phyloP scores from a whole-genome alignment of 768 basidiomycete species.

The Sarcomyxa edulis region DNA sequence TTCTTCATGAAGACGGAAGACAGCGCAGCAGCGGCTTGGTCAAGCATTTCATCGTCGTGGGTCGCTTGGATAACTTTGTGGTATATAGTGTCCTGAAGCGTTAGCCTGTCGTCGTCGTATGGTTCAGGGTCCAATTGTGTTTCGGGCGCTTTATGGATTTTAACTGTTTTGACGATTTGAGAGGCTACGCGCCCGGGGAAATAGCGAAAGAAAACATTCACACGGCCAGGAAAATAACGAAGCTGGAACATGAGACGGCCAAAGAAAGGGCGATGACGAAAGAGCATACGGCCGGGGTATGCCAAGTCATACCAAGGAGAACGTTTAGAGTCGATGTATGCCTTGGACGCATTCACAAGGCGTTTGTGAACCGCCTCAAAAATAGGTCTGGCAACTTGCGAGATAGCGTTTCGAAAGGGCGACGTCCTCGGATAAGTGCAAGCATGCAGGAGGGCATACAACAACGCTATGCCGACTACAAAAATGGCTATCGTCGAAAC shows the following conservation, averaged over 20 bases:
- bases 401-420: constrained; percentile 2
- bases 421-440: constrained; percentile 2
- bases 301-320: no score
- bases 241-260: no score
- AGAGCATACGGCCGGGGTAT: no score
- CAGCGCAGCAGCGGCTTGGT: constrained; percentile 9
- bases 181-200: no score
- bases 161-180: no score
- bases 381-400: neutral
- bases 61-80: constrained; percentile 6
- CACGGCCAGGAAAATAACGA: no score
- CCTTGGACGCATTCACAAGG: no score
- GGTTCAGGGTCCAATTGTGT: neutral
- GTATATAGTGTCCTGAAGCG: neutral
- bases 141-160: no score
- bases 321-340: no score
- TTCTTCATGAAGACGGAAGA: constrained; percentile 4
- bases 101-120: neutral
- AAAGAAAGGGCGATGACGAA: no score
- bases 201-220: no score
- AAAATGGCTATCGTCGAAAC: neutral
- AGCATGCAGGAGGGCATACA: constrained; percentile 2
- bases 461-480: neutral
- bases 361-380: no score
- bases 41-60: constrained; percentile 6